A percentile compares a stretch with the other conserved stretches of the same genome.
These are phyloP conservation scores for Penicillium sp. DNA, from an alignment of 2,329 filamentous ascomycete species.

Conservation along the genomic window DNA sequence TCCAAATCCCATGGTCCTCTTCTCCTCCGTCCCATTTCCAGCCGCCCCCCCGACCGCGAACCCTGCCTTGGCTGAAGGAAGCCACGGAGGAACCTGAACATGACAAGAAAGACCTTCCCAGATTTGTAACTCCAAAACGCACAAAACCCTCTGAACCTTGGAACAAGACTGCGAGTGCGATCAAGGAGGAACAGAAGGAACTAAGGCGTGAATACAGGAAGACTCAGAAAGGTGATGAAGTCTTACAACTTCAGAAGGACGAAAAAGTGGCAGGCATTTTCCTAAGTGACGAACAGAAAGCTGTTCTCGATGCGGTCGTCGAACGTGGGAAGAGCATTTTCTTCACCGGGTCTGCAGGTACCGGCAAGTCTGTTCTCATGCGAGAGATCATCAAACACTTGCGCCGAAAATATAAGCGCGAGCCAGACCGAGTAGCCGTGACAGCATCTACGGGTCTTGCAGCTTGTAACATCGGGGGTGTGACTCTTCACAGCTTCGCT, in stretches of 20 bases:
- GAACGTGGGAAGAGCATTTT: constrained; percentile 84
- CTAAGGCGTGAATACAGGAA: constrained; percentile 61
- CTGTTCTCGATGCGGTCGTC: constrained; percentile 79
- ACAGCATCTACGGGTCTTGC: constrained; percentile 95
- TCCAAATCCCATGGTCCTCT: constrained; percentile 68
- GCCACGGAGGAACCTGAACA: constrained; percentile 30
- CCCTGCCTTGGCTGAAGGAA: constrained; percentile 58
- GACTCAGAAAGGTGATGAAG: constrained; percentile 47
- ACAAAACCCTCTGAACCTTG: constrained; percentile 54
- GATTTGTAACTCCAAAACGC: constrained; percentile 45
- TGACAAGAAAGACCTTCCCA: constrained; percentile 22
- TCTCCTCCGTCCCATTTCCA: constrained; percentile 49
- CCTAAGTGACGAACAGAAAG: constrained; percentile 80
- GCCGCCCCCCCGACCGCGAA: constrained; percentile 58
- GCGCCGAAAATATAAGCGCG: constrained; percentile 70
- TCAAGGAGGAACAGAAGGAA: constrained; percentile 76
- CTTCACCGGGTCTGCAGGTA: constrained; percentile 94
- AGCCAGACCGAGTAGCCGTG: constrained; percentile 83
- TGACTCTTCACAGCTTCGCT: constrained; percentile 92
- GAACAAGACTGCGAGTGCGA: constrained; percentile 70
- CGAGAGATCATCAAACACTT: constrained; percentile 82
- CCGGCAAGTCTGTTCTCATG: constrained; percentile 95
- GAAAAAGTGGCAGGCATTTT: constrained; percentile 58
- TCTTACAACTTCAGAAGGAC: constrained; percentile 37
- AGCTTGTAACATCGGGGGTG: constrained; percentile 93